Percentiles rank a stretch among this genome's conserved stretches.
phyloP scores from a whole-genome alignment of 2,329 filamentous ascomycete genomes.

The Didymella pinodella region DNA sequence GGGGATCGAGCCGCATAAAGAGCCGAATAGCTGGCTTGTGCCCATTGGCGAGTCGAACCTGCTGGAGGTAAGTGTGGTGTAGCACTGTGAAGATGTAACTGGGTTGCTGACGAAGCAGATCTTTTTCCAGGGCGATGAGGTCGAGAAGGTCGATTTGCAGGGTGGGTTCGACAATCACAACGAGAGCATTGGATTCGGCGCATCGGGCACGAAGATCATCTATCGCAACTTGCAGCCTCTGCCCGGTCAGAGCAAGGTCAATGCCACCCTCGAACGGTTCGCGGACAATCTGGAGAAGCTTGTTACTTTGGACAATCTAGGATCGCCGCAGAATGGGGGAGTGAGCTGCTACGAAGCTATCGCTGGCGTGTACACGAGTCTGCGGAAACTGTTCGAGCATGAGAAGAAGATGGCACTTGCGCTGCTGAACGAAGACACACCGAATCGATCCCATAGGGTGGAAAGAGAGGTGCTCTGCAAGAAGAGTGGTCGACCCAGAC shows the following conservation, averaged over 20 bases:
- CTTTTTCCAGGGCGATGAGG: constrained; percentile 40
- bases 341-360: constrained; percentile 82
- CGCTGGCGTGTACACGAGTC: constrained; percentile 73
- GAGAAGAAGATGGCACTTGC: constrained; percentile 62
- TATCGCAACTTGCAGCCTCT: constrained; percentile 68
- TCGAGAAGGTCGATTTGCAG: constrained; percentile 67
- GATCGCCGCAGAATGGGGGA: constrained; percentile 62
- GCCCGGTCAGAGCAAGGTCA: constrained; percentile 69
- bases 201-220: constrained; percentile 70
- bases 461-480: constrained; percentile 71
- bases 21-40: constrained; percentile 44
- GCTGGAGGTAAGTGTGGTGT: constrained; percentile 8
- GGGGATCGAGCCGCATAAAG: constrained; percentile 62
- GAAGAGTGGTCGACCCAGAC: constrained; percentile 72
- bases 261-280: constrained; percentile 75
- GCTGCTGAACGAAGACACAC: constrained; percentile 47
- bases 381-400: constrained; percentile 74
- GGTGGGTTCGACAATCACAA: constrained; percentile 68
- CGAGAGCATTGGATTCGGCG: constrained; percentile 57
- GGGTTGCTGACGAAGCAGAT: constrained; percentile 34
- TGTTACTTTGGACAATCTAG: constrained; percentile 74
- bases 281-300: constrained; percentile 75
- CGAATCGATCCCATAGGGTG: constrained; percentile 57
- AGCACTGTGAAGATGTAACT: too few species aligned
- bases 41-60: constrained; percentile 45